Percentiles rank a stretch among this genome's conserved stretches.
These are phyloP conservation scores for Colletotrichum sp. DNA, from an alignment of 2,329 filamentous ascomycete genomes.

Conservation along the genomic window DNA sequence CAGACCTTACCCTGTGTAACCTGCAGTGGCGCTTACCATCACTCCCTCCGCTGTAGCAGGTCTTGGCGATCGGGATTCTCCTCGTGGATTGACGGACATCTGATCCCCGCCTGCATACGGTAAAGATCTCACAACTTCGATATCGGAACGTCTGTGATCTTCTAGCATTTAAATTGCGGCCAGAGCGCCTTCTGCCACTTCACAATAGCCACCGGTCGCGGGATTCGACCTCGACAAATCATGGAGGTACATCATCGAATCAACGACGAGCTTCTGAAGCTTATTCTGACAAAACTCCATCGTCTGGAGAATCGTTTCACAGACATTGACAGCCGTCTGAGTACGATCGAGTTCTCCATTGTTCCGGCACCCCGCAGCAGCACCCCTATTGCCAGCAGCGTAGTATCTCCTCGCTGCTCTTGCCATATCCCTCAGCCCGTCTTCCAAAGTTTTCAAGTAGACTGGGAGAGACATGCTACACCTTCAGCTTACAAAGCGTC, in stretches of 20 bases:
- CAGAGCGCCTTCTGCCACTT: background rate
- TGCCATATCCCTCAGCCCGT: background rate
- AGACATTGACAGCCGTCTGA: background rate
- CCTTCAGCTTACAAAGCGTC: background rate
- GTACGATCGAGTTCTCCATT: background rate
- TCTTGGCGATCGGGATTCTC: background rate
- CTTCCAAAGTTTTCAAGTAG: background rate
- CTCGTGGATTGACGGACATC: background rate
- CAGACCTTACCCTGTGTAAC: background rate
- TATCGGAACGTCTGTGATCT: background rate
- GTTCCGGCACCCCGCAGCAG: background rate
- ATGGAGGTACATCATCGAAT: background rate
- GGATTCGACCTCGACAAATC: background rate
- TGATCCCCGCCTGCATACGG: background rate
- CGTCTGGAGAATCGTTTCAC: conserved; percentile 1
- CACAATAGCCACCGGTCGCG: background rate
- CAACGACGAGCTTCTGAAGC: conserved; percentile 10
- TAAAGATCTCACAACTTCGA: background rate
- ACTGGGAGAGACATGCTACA: background rate
- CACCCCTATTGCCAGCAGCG: background rate
- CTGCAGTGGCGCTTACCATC: background rate
- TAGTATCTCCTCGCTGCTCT: background rate
- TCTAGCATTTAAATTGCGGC: background rate
- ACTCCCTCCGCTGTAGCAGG: background rate
- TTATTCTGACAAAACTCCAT: conserved; percentile 7